These are phyloP conservation scores for Ustilago crameri DNA, from an alignment of 1,284 basidiomycete genomes.

Conservation along the genomic window DNA sequence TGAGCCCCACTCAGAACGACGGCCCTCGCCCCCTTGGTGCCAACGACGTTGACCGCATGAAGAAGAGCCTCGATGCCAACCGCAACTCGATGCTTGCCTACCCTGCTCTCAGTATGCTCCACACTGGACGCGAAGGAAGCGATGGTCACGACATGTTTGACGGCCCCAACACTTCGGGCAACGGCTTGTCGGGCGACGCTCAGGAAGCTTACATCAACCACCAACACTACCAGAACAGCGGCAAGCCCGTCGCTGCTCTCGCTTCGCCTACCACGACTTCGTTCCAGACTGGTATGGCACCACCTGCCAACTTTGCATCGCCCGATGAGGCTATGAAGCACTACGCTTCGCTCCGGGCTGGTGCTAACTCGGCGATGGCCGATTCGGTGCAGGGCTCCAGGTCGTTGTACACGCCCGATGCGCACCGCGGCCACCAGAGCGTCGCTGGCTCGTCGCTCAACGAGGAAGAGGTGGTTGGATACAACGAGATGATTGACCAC, in stretches of 20 bases:
- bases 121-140: slow-evolving; percentile 43
- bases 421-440: slow-evolving; percentile 37
- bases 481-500: slow-evolving; percentile 63
- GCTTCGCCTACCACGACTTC: slow-evolving; percentile 5
- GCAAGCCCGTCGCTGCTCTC: slow-evolving; percentile 5
- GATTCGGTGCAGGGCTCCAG: slow-evolving; percentile 26
- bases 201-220: slow-evolving; percentile 51
- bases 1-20: slow-evolving; percentile 61
- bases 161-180: slow-evolving; percentile 10
- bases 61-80: slow-evolving; percentile 47
- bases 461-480: slow-evolving; percentile 65
- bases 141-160: slow-evolving; percentile 55
- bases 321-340: slow-evolving; percentile 63
- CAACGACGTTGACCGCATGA: slow-evolving; percentile 50
- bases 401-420: slow-evolving; percentile 58
- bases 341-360: slow-evolving; percentile 57
- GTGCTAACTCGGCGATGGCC: slow-evolving; percentile 19
- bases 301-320: slow-evolving; percentile 54
- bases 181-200: slow-evolving; percentile 15
- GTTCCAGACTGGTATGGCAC: slow-evolving; percentile 58
- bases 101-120: slow-evolving; percentile 55
- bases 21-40: slow-evolving; percentile 43
- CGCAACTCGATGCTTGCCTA: slow-evolving; percentile 61
- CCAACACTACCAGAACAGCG: slow-evolving; percentile 38
- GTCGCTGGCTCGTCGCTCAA: slow-evolving; percentile 58